These are phyloP conservation scores for Fusarium sp. DNA, from an alignment of 2,329 filamentous ascomycete species.

Conservation along the genomic window DNA sequence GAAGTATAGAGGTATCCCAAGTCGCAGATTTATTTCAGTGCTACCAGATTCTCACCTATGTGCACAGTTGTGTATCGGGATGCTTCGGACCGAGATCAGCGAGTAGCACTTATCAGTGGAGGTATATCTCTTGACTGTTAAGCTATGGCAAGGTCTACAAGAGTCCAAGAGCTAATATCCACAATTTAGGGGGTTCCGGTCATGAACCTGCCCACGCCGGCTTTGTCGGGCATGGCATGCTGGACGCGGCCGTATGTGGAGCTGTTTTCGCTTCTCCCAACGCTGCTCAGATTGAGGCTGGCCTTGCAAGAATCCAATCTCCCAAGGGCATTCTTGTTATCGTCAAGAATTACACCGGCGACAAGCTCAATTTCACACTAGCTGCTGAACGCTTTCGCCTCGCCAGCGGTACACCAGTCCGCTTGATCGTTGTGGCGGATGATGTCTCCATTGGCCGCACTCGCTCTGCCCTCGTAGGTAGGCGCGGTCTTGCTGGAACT, in stretches of 20 bases:
- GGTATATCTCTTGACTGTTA: no score
- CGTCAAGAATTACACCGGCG: slow-evolving; percentile 81
- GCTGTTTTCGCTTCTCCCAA: slow-evolving; percentile 15
- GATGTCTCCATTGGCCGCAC: slow-evolving; percentile 17
- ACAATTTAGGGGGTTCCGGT: no score
- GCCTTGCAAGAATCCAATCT: not conserved
- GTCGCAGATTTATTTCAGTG: no score
- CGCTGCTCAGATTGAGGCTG: slow-evolving; percentile 6
- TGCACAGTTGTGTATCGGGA: no score
- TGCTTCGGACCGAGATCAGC: no score
- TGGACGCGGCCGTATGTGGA: slow-evolving; percentile 14
- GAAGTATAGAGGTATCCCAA: no score
- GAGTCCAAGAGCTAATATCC: no score
- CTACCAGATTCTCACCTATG: no score
- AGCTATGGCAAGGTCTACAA: no score
- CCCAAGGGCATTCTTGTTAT: slow-evolving; percentile 56
- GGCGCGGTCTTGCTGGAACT: slow-evolving; percentile 20
- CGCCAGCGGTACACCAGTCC: slow-evolving; percentile 67
- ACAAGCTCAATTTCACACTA: slow-evolving; percentile 80
- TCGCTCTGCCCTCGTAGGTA: slow-evolving; percentile 9
- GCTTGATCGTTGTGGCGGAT: slow-evolving; percentile 72
- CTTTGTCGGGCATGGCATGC: slow-evolving; percentile 6
- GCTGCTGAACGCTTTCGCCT: slow-evolving; percentile 76
- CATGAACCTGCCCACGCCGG: no score
- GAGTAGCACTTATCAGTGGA: no score